Conservation (phyloP, 768 basidiomycete genomes). For the Suillus tomentosus region DNA sequence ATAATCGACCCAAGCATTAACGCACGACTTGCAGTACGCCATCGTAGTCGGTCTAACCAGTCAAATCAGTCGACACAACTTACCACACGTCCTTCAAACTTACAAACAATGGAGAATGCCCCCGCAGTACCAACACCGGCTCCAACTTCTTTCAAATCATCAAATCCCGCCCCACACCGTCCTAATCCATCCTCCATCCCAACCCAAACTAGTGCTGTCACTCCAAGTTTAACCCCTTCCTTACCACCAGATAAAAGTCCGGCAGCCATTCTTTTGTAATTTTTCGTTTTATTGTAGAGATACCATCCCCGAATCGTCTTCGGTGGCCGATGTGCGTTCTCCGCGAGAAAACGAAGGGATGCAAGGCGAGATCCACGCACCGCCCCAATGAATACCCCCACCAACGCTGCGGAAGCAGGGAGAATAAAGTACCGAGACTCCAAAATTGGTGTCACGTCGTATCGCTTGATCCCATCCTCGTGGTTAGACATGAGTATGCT, state of each 20-base stretch:
- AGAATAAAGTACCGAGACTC: conserved; percentile 59
- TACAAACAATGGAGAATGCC: conserved; percentile 57
- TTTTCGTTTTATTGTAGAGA: conserved; percentile 95
- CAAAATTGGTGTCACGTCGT: conserved; percentile 34
- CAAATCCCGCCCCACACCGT: conserved; percentile 36
- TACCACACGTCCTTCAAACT: conserved; percentile 26
- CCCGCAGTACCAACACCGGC: conserved; percentile 67
- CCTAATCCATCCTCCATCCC: conserved; percentile 47
- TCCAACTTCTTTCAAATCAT: conserved; percentile 53
- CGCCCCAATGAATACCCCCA: conserved; percentile 71
- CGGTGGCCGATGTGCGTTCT: conserved; percentile 88
- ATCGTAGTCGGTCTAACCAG: conserved; percentile 56
- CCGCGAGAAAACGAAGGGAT: conserved; percentile 84
- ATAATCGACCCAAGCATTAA: conserved; percentile 57
- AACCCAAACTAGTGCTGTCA: conserved; percentile 49
- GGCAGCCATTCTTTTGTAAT: conserved; percentile 79
- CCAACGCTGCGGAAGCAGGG: conserved; percentile 57
- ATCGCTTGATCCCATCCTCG: conserved; percentile 19
- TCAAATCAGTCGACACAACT: conserved; percentile 2
- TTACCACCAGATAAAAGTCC: conserved; percentile 67
- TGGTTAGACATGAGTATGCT: conserved; percentile 19
- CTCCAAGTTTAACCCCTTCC: conserved; percentile 55
- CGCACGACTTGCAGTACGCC: conserved; percentile 49
- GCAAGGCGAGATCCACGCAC: conserved; percentile 71
- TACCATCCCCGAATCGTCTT: conserved; percentile 91